Evolutionary conservation across 257 asterid genomes (phyloP).

Genomic region (Solanum gracilifrons): DNA sequence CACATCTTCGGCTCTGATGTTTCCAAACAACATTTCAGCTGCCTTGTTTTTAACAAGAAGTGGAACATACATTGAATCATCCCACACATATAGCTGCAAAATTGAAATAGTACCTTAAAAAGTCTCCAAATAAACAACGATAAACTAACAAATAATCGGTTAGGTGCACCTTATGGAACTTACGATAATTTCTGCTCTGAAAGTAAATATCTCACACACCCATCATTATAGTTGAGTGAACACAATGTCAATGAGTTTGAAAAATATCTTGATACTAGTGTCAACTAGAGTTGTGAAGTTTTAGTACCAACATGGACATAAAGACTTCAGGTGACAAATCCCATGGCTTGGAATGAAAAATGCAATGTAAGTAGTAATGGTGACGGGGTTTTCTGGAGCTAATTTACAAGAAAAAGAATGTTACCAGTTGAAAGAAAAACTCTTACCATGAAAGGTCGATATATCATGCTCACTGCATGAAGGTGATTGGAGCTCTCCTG

Average conservation of each 20-base stretch:
- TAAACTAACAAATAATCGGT: neutral
- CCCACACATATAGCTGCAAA: constrained; percentile 61
- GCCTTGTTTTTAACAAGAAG: constrained; percentile 48
- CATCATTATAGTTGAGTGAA: neutral
- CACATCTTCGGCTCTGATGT: constrained; percentile 47
- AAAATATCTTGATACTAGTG: neutral
- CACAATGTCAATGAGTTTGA: neutral
- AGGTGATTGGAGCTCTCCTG: constrained; percentile 35
- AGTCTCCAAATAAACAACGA: neutral
- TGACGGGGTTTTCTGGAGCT: neutral
- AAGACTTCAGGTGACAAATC: neutral
- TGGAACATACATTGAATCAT: constrained; percentile 43
- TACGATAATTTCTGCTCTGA: neutral
- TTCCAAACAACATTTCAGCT: constrained; percentile 51
- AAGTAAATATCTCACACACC: neutral
- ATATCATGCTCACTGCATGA: constrained; percentile 44
- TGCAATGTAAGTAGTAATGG: neutral
- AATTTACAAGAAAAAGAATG: neutral
- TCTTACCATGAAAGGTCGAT: constrained; percentile 62
- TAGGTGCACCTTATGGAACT: neutral
- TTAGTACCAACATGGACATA: neutral
- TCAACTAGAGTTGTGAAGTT: neutral
- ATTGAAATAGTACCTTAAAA: neutral
- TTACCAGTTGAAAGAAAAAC: neutral
- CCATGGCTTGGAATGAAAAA: neutral